phyloP scores from a whole-genome alignment of 176 grass and related monocot genomes.

The Tuctoria greenei region DNA sequence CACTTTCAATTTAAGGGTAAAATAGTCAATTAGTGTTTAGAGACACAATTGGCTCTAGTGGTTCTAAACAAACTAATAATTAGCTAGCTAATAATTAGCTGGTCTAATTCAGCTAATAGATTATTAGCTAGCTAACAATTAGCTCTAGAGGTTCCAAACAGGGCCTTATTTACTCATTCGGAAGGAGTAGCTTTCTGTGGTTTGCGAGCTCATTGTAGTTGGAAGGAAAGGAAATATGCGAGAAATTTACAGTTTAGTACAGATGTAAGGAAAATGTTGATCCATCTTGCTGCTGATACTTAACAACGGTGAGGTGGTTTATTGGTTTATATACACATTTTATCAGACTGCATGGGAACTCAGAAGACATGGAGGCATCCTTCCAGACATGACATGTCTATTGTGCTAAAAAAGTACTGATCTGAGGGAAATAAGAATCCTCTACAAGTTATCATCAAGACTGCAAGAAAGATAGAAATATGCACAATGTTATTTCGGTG shows the following conservation, averaged over 20 bases:
- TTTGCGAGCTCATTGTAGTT: neutral
- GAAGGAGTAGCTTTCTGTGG: neutral
- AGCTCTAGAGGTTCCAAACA: too few species aligned
- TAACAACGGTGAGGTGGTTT: neutral
- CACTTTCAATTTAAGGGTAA: too few species aligned
- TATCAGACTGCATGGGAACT: neutral
- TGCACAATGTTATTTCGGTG: neutral
- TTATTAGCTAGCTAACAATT: too few species aligned
- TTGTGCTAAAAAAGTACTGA: neutral
- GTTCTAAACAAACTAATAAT: too few species aligned
- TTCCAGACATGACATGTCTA: neutral
- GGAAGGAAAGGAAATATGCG: conserved; percentile 1
- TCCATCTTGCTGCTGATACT: neutral
- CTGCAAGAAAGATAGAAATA: neutral
- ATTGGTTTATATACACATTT: neutral
- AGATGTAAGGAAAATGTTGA: neutral
- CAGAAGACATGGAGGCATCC: neutral
- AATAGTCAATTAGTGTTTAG: too few species aligned
- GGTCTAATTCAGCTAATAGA: too few species aligned
- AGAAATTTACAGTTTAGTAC: neutral
- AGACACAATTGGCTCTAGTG: too few species aligned
- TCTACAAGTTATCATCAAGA: neutral
- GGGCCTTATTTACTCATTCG: too few species aligned
- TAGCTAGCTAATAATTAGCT: too few species aligned
- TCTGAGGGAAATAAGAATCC: neutral